Evolutionary conservation across 495 filamentous ascomycete species (phyloP).

Genomic region (Penicillium malachiteum): DNA sequence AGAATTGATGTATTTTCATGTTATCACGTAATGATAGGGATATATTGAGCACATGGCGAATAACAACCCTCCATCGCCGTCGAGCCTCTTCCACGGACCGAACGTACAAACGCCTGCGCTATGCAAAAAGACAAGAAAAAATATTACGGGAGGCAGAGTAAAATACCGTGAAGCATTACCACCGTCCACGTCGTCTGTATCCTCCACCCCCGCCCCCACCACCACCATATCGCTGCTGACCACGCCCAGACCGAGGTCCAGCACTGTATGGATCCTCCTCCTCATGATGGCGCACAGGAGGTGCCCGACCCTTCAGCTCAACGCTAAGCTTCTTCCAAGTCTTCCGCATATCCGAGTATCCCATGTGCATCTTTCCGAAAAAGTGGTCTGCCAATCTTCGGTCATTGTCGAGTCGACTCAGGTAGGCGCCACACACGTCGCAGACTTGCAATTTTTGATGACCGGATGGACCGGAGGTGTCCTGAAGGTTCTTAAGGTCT

Average conservation of each 20-base stretch:
- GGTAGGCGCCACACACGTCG: slow-evolving; percentile 95
- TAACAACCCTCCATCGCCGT: slow-evolving; percentile 10
- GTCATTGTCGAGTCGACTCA: slow-evolving; percentile 90
- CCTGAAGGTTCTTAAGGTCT: slow-evolving; percentile 86
- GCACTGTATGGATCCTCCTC: slow-evolving; percentile 48
- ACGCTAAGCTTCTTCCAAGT: slow-evolving; percentile 81
- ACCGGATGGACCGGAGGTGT: slow-evolving; percentile 86
- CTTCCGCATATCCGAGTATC: slow-evolving; percentile 96
- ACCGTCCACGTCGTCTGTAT: slow-evolving; percentile 42
- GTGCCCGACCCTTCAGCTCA: slow-evolving; percentile 73
- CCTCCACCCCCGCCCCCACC: slow-evolving; percentile 39
- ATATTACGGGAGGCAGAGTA: slow-evolving; percentile 10
- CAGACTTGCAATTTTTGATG: slow-evolving; percentile 99
- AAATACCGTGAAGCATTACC: slow-evolving; percentile 25
- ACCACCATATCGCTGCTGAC: slow-evolving; percentile 43
- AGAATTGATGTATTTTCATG: background rate
- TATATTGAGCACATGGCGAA: slow-evolving; percentile 22
- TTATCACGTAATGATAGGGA: slow-evolving; percentile 9
- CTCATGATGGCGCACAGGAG: slow-evolving; percentile 55
- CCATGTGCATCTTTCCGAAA: slow-evolving; percentile 98
- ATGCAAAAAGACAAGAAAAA: slow-evolving; percentile 36
- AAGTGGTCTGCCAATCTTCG: slow-evolving; percentile 93
- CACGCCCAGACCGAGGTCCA: slow-evolving; percentile 55
- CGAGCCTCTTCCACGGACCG: slow-evolving; percentile 16
- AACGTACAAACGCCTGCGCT: slow-evolving; percentile 46